Evolutionary conservation across 257 asterid species (phyloP).

Genomic region (Lantana camara): DNA sequence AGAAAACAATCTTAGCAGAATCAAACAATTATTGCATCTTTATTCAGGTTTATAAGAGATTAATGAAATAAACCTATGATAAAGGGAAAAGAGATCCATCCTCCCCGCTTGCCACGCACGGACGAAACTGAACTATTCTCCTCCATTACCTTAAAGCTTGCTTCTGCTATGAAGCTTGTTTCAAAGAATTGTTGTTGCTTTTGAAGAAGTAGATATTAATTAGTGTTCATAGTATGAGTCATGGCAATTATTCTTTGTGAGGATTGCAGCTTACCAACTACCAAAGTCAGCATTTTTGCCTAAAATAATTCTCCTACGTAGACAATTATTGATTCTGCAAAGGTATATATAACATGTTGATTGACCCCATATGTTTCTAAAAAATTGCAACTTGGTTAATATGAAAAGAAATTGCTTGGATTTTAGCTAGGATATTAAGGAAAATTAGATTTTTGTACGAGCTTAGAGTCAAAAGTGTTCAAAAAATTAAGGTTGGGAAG

Average conservation of each 20-base stretch:
- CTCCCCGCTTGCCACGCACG: conserved; percentile 35
- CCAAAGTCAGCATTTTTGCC: conserved; percentile 29
- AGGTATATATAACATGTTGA: background rate
- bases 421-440: no score
- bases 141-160: conserved; percentile 5
- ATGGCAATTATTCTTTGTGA: conserved; percentile 10
- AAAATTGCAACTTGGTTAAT: background rate
- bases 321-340: conserved; percentile 24
- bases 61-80: conserved; percentile 42
- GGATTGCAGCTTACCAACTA: conserved; percentile 27
- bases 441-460: no score
- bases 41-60: background rate
- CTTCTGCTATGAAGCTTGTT: background rate
- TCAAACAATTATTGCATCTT: background rate
- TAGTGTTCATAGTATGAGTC: background rate
- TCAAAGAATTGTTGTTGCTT: conserved; percentile 7
- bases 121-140: conserved; percentile 12
- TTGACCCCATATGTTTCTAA: conserved; percentile 7
- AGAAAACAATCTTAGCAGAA: conserved; percentile 7
- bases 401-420: background rate
- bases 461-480: background rate
- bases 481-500: background rate
- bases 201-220: background rate
- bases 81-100: conserved; percentile 66
- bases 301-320: conserved; percentile 13